Evolutionary conservation across 805 yeast genomes (phyloP).

Genomic region (Kodamaea neixiangensis): DNA sequence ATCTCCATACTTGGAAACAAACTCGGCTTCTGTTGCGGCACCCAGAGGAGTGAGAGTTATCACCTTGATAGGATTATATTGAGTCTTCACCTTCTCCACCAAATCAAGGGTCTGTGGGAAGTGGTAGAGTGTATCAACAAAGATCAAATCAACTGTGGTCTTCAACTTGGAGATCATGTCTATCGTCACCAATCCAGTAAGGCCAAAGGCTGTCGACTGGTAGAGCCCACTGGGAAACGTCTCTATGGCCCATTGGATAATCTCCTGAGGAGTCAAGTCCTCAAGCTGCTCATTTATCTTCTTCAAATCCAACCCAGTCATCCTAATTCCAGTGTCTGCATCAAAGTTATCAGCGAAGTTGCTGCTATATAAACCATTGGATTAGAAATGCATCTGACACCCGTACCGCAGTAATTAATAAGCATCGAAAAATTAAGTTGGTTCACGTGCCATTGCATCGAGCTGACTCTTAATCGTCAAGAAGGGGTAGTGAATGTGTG

Average conservation of each 20-base stretch:
- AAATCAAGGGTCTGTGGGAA: slow-evolving; percentile 90
- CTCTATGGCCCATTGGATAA: slow-evolving; percentile 78
- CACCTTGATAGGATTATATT: slow-evolving; percentile 53
- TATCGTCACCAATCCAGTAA: slow-evolving; percentile 85
- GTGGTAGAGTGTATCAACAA: slow-evolving; percentile 88
- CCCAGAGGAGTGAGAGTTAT: slow-evolving; percentile 70
- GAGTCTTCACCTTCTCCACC: slow-evolving; percentile 55
- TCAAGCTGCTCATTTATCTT: slow-evolving; percentile 66
- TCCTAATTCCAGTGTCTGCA: neutral
- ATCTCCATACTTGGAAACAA: slow-evolving; percentile 68
- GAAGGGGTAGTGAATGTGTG: no score
- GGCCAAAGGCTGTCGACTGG: slow-evolving; percentile 95
- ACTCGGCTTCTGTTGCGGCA: slow-evolving; percentile 58
- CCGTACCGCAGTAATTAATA: no score
- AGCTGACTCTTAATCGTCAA: no score
- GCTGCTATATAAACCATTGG: neutral
- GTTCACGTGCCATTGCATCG: neutral
- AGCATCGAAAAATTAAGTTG: no score
- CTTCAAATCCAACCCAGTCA: slow-evolving; percentile 41
- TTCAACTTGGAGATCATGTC: slow-evolving; percentile 71
- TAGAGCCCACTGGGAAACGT: slow-evolving; percentile 73
- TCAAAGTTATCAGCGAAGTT: neutral
- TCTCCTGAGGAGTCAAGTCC: slow-evolving; percentile 64
- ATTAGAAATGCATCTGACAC: neutral
- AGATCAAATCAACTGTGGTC: slow-evolving; percentile 68